Conservation (phyloP, 805 yeast genomes). For the Starmerella sp. region DNA sequence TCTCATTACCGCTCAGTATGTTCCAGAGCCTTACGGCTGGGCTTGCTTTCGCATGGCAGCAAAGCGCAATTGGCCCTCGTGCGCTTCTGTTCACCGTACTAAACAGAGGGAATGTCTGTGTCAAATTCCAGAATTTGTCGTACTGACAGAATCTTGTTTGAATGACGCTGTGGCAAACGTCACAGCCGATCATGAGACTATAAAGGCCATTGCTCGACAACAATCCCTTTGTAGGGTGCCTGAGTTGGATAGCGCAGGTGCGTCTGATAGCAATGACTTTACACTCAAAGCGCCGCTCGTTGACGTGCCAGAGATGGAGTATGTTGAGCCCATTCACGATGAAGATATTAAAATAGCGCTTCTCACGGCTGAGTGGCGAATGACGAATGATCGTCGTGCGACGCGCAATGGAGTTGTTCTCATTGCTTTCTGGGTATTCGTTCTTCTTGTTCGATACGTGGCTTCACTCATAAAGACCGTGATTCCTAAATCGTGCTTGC, state of each 20-base stretch:
- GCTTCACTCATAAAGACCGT: neutral
- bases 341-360: slow-evolving; percentile 10
- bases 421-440: slow-evolving; percentile 10
- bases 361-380: slow-evolving; percentile 13
- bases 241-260: neutral
- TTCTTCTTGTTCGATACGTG: slow-evolving; percentile 2
- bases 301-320: neutral
- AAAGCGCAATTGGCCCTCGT: slow-evolving; percentile 15
- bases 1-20: slow-evolving; percentile 7
- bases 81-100: neutral
- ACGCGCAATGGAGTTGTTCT: slow-evolving; percentile 12
- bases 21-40: slow-evolving; percentile 21
- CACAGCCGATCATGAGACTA: slow-evolving; percentile 6
- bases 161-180: slow-evolving; percentile 10
- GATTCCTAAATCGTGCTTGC: neutral
- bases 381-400: slow-evolving; percentile 9
- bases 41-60: slow-evolving; percentile 15
- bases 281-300: neutral
- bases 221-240: slow-evolving; percentile 3
- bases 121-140: slow-evolving; percentile 12
- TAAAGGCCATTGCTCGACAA: slow-evolving; percentile 1
- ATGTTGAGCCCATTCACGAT: slow-evolving; percentile 5
- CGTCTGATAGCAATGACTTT: neutral
- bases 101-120: slow-evolving; percentile 9
- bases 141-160: slow-evolving; percentile 10